Evolutionary conservation across 208 protist species (phyloP).

Genomic region (Phytomonas francai): DNA sequence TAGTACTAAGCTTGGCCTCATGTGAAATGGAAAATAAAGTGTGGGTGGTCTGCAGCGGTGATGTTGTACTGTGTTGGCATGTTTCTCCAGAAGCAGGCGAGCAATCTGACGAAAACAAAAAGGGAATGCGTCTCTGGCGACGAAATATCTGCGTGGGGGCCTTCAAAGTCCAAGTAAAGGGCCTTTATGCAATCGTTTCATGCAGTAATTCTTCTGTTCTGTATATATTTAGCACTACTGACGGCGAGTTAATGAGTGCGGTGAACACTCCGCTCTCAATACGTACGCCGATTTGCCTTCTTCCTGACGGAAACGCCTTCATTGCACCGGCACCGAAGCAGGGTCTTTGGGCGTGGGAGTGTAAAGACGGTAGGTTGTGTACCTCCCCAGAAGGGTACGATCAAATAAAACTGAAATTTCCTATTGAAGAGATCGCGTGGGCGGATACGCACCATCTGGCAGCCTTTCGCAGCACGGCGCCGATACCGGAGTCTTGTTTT

Average conservation of each 20-base stretch:
- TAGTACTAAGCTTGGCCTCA: slow-evolving; percentile 36
- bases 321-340: slow-evolving; percentile 26
- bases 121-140: slow-evolving; percentile 55
- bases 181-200: slow-evolving; percentile 41
- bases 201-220: slow-evolving; percentile 35
- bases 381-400: slow-evolving; percentile 35
- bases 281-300: slow-evolving; percentile 25
- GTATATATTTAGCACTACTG: slow-evolving; percentile 53
- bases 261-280: slow-evolving; percentile 33
- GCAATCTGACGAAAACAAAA: slow-evolving; percentile 8
- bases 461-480: slow-evolving; percentile 32
- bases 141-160: slow-evolving; percentile 39
- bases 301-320: slow-evolving; percentile 68
- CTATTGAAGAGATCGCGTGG: slow-evolving; percentile 43
- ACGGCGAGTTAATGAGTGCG: slow-evolving; percentile 34
- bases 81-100: slow-evolving; percentile 17
- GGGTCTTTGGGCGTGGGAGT: slow-evolving; percentile 53
- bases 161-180: slow-evolving; percentile 33
- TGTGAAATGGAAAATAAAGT: slow-evolving; percentile 40
- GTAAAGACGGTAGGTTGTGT: slow-evolving; percentile 44
- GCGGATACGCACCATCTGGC: slow-evolving; percentile 42
- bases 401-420: slow-evolving; percentile 25
- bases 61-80: slow-evolving; percentile 65
- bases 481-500: not conserved
- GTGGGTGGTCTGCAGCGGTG: slow-evolving; percentile 63